phyloP scores from a whole-genome alignment of 1,139 yeast species.

The Pichia sp. region DNA sequence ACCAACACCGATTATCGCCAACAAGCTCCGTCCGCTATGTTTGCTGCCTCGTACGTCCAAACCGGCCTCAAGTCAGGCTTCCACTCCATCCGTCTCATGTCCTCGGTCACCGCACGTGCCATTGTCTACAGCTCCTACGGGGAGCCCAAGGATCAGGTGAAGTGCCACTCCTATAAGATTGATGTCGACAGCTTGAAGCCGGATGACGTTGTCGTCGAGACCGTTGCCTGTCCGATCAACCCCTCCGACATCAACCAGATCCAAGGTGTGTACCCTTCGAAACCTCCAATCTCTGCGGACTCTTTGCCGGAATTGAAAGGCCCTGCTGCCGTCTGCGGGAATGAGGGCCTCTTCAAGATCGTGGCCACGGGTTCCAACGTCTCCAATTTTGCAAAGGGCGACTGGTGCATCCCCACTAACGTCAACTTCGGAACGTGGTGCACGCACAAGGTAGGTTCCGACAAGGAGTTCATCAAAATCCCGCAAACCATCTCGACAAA shows the following conservation, averaged over 20 bases:
- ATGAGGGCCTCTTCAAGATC: conserved; percentile 89
- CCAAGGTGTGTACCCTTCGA: conserved; percentile 91
- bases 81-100: conserved; percentile 16
- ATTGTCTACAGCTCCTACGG: conserved; percentile 58
- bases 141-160: conserved; percentile 54
- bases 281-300: conserved; percentile 55
- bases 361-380: conserved; percentile 61
- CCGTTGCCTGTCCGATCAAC: conserved; percentile 85
- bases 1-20: background rate
- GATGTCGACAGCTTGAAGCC: conserved; percentile 36
- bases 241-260: conserved; percentile 90
- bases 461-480: conserved; percentile 51
- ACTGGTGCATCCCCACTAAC: conserved; percentile 85
- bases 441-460: conserved; percentile 62
- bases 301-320: conserved; percentile 45
- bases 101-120: conserved; percentile 42
- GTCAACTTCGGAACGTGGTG: conserved; percentile 96
- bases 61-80: background rate
- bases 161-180: conserved; percentile 49
- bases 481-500: conserved; percentile 42
- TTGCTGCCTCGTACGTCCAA: conserved; percentile 1
- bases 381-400: conserved; percentile 58
- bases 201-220: conserved; percentile 50
- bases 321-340: conserved; percentile 81
- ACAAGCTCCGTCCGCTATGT: background rate